A percentile compares a stretch with the other conserved stretches of the same genome.
phyloP scores from a whole-genome alignment of 2,329 filamentous ascomycete genomes.

The Xylariales sp. region DNA sequence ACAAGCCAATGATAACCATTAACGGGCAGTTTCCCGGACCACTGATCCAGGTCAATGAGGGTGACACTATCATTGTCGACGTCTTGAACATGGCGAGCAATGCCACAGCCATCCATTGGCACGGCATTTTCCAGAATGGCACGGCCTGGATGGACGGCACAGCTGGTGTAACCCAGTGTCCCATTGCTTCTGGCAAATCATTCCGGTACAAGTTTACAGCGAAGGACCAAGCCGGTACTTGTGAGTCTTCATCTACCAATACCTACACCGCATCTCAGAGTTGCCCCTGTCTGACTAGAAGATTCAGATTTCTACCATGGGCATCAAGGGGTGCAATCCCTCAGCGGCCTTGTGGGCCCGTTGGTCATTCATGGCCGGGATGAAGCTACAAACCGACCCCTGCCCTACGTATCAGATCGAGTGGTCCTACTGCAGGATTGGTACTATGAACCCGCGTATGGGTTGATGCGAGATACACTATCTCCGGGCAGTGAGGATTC shows the following conservation, averaged over 20 bases:
- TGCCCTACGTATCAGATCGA: constrained; percentile 54
- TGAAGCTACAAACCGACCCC: constrained; percentile 41
- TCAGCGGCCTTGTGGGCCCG: constrained; percentile 62
- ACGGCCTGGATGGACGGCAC: constrained; percentile 73
- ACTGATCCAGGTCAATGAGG: constrained; percentile 66
- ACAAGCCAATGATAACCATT: constrained; percentile 60
- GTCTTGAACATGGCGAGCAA: constrained; percentile 64
- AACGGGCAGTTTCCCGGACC: constrained; percentile 73
- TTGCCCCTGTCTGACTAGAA: neutral
- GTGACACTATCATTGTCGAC: constrained; percentile 66
- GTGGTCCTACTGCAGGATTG: constrained; percentile 65
- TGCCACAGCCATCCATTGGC: constrained; percentile 67
- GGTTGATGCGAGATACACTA: constrained; percentile 31
- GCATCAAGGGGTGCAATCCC: constrained; percentile 58
- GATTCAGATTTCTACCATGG: constrained; percentile 31
- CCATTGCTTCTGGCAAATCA: constrained; percentile 56
- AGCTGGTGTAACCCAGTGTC: constrained; percentile 61
- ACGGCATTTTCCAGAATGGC: constrained; percentile 73
- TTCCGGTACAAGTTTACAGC: constrained; percentile 67
- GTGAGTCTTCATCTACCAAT: constrained; percentile 21
- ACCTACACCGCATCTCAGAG: too few species aligned
- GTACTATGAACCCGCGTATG: constrained; percentile 54
- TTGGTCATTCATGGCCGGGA: constrained; percentile 57
- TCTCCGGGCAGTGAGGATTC: constrained; percentile 37
- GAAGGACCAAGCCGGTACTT: constrained; percentile 37